Conservation (phyloP, 2,329 filamentous ascomycete genomes). For the Exophiala sp. region DNA sequence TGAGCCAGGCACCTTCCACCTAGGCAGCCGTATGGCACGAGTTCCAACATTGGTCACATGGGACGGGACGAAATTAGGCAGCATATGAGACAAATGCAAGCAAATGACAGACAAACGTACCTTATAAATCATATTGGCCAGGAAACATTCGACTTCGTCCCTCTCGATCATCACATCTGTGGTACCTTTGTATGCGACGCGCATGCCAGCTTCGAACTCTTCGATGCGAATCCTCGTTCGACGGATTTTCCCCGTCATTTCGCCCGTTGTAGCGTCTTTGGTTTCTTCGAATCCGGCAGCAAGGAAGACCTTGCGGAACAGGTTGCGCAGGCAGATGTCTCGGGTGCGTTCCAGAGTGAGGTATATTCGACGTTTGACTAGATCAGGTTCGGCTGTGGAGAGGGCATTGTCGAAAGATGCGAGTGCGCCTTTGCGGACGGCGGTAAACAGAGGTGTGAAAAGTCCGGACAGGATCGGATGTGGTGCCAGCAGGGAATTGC, state of each 20-base stretch:
- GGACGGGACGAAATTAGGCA: conserved; percentile 15
- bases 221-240: conserved; percentile 74
- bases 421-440: conserved; percentile 80
- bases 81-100: neutral
- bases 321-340: conserved; percentile 86
- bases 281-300: conserved; percentile 75
- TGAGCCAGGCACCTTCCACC: conserved; percentile 10
- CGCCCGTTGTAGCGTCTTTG: conserved; percentile 60
- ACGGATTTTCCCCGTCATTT: conserved; percentile 43
- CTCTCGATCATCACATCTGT: conserved; percentile 64
- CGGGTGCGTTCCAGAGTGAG: conserved; percentile 87
- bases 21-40: conserved; percentile 13
- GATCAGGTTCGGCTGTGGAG: conserved; percentile 79
- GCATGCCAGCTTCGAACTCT: conserved; percentile 82
- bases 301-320: conserved; percentile 87
- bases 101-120: conserved; percentile 47
- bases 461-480: conserved; percentile 73
- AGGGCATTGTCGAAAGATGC: conserved; percentile 80
- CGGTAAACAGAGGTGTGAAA: conserved; percentile 72
- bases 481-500: conserved; percentile 63
- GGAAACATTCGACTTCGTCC: conserved; percentile 91
- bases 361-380: conserved; percentile 90
- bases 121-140: conserved; percentile 99
- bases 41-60: neutral
- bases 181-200: conserved; percentile 58